Conservation (phyloP, 164 flowering plant species). For the Magnolia kwangsiensis region DNA sequence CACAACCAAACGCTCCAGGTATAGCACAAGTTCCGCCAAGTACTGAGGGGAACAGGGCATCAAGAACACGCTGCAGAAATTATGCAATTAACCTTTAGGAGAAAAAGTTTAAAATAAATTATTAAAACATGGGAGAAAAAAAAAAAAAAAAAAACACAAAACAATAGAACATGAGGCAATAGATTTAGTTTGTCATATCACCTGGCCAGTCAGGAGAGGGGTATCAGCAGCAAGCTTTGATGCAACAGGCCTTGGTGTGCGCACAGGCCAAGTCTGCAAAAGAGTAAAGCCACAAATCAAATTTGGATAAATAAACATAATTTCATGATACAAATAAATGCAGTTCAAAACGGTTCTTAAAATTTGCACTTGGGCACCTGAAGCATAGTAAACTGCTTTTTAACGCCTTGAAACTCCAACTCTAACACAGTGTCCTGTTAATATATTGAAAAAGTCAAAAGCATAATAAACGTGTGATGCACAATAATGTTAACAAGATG, state of each 20-base stretch:
- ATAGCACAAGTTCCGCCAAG: slow-evolving; percentile 99
- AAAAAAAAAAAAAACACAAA: background rate
- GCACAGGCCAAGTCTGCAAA: slow-evolving; percentile 96
- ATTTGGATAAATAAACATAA: background rate
- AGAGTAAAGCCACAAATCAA: slow-evolving; percentile 6
- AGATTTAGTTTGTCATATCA: slow-evolving; percentile 14
- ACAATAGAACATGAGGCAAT: background rate
- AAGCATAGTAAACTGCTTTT: slow-evolving; percentile 89
- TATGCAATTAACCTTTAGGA: slow-evolving; percentile 14
- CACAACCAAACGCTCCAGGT: slow-evolving; percentile 99
- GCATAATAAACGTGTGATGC: background rate
- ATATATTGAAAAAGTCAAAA: slow-evolving; percentile 6
- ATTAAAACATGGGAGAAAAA: background rate
- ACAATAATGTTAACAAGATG: background rate
- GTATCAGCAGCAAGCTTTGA: slow-evolving; percentile 99
- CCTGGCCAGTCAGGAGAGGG: slow-evolving; percentile 99
- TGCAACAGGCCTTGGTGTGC: slow-evolving; percentile 97
- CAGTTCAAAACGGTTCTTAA: background rate
- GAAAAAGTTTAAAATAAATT: too few species aligned
- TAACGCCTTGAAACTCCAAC: slow-evolving; percentile 99
- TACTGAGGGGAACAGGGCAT: slow-evolving; percentile 99
- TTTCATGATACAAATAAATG: background rate
- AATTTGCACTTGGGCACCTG: slow-evolving; percentile 50
- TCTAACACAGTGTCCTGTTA: slow-evolving; percentile 92
- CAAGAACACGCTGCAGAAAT: slow-evolving; percentile 91